A percentile compares a stretch with the other conserved stretches of the same genome.
Evolutionary conservation across 768 basidiomycete species (phyloP).

Genomic region (Suillus subalutaceus): DNA sequence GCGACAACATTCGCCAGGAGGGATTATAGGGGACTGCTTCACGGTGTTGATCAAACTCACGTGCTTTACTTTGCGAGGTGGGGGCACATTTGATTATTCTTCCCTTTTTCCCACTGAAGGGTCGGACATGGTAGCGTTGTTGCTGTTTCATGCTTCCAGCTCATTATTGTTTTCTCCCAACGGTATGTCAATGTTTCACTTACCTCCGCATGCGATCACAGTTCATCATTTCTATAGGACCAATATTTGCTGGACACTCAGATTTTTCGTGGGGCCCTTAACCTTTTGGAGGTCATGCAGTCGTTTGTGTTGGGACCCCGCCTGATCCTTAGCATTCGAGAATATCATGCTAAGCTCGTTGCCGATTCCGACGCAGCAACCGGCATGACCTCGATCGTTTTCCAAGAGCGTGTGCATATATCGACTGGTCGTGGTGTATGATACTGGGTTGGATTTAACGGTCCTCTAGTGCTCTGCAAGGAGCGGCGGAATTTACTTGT

Average conservation of each 20-base stretch:
- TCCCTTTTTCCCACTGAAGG: not conserved
- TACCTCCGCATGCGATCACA: not conserved
- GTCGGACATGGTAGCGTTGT: not conserved
- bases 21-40: not conserved
- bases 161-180: not conserved
- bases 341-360: not conserved
- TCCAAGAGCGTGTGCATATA: not conserved
- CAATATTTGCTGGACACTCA: not conserved
- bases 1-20: not conserved
- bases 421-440: not conserved
- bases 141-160: not conserved
- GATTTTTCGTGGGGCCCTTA: not conserved
- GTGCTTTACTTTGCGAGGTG: not conserved
- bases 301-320: not conserved
- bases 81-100: not conserved
- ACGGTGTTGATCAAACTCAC: not conserved
- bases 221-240: not conserved
- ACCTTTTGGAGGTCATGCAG: not conserved
- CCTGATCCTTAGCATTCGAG: not conserved
- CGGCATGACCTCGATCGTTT: not conserved
- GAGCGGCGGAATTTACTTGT: too few relatives aligned
- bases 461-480: not conserved
- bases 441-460: not conserved
- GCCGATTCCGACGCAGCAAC: not conserved
- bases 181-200: not conserved